These are phyloP conservation scores for Monosporascus sp. DNA, from an alignment of 2,329 filamentous ascomycete species.

Conservation along the genomic window DNA sequence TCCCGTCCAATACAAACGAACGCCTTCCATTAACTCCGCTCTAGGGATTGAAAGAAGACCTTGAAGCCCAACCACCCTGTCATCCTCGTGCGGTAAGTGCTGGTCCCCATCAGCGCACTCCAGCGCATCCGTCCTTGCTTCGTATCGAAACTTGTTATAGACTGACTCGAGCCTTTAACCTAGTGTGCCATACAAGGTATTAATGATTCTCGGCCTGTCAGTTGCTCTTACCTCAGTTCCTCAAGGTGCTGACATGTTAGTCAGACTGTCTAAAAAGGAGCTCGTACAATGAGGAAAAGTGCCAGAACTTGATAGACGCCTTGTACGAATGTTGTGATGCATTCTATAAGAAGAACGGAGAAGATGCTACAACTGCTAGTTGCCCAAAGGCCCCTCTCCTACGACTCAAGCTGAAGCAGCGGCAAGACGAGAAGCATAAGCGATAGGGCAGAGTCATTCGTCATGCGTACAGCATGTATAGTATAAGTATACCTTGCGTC, in stretches of 20 bases:
- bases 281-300: slow-evolving; percentile 80
- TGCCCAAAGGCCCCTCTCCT: slow-evolving; percentile 81
- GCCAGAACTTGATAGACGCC: slow-evolving; percentile 70
- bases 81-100: slow-evolving; percentile 72
- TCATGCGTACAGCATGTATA: slow-evolving; percentile 2
- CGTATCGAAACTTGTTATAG: not conserved
- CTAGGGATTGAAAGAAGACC: slow-evolving; percentile 56
- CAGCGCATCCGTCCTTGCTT: too few species aligned
- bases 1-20: not conserved
- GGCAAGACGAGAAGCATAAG: slow-evolving; percentile 34
- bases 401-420: slow-evolving; percentile 79
- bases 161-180: slow-evolving; percentile 7
- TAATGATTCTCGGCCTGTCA: not conserved
- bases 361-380: slow-evolving; percentile 69
- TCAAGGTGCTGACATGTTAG: slow-evolving; percentile 10
- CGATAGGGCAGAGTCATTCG: slow-evolving; percentile 3
- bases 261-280: slow-evolving; percentile 80
- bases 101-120: too few species aligned
- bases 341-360: slow-evolving; percentile 78
- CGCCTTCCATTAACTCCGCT: slow-evolving; percentile 1
- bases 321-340: slow-evolving; percentile 90
- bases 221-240: not conserved
- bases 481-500: too few species aligned
- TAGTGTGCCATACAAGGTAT: slow-evolving; percentile 88
- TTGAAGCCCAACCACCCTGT: slow-evolving; percentile 72